Base-by-base conservation (phyloP, 305 asterid species). In the Fraxinus ornus region DNA sequence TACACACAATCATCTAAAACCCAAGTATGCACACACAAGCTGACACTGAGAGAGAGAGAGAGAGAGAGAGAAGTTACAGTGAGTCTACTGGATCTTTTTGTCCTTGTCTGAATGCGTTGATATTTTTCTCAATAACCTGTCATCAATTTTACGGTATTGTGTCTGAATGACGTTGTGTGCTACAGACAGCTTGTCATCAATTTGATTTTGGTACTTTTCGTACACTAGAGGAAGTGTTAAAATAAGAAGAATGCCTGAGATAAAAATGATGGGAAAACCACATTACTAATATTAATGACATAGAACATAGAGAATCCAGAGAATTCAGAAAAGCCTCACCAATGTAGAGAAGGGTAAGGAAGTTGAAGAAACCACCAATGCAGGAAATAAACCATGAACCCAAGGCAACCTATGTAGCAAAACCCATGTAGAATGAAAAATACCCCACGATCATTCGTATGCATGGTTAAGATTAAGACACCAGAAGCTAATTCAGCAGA, bases 281-380 rank as follows among this genome's bases (percentile, higher is more conserved):
- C 52, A 39, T 52, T 26, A 78, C 60, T 8, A 79, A 79, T 28
- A 79, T 60, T 13, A 30, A 32, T 12, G 10, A 62, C 30, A 71
- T 30, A 75, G 81, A 60, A 41, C 83, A 71, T 30, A 35, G 10
- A 41, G 5, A 39, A 21, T 13, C 75, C 78, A 73, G 72, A 78
- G 62, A 62, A 57, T 64, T 7, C 68, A 70, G 71, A 21, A 10
- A 30, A 84, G 62, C 21, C 96, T 88, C 81, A 94, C 99, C 96
- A 74, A 90, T 84, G 85, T 93, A 95, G 57, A 92, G 33, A 84
- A 95, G 88, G 33, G 99, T 91, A 32, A 95, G 93, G 80, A 95
- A 92, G 91, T 86, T 88, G 88, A 92, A 90, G 82, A 90, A 90
- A 81, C 94, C 84, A 64, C 99, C 99, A 77, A 94, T 87, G 86